These are phyloP conservation scores for Aspergillus floridensis DNA, from an alignment of 2,329 filamentous ascomycete genomes.

Conservation along the genomic window DNA sequence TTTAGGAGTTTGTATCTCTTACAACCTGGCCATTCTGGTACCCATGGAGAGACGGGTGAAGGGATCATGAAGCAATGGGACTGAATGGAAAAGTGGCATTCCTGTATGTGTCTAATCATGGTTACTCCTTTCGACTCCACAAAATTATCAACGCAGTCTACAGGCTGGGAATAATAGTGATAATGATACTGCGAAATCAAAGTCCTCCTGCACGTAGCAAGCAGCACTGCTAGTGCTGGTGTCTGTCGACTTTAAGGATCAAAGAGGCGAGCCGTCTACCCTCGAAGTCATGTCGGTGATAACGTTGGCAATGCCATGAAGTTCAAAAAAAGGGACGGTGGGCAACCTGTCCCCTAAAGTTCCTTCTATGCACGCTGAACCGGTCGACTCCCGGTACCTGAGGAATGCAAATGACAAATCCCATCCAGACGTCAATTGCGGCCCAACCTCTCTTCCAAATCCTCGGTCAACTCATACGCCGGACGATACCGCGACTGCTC, in stretches of 20 bases:
- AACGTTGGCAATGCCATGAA: not conserved
- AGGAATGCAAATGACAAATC: not conserved
- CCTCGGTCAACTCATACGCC: constrained; percentile 71
- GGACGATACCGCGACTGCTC: constrained; percentile 57
- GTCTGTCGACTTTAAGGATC: not conserved
- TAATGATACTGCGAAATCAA: not conserved
- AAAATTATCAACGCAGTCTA: constrained; percentile 8
- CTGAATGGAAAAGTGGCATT: constrained; percentile 11
- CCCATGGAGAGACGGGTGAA: not conserved
- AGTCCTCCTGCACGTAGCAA: not conserved
- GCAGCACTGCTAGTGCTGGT: not conserved
- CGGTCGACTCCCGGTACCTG: not conserved
- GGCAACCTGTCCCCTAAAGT: not conserved
- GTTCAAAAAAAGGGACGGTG: not conserved
- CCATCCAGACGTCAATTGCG: constrained; percentile 50
- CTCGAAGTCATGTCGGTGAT: not conserved
- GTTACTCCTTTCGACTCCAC: constrained; percentile 18
- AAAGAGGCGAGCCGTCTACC: not conserved
- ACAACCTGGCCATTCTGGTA: constrained; percentile 6
- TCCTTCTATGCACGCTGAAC: not conserved
- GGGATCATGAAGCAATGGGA: constrained; percentile 1
- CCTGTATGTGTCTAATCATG: constrained; percentile 27
- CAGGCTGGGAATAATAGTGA: constrained; percentile 10
- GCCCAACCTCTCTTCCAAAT: constrained; percentile 75
- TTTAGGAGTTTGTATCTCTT: constrained; percentile 18